Evolutionary conservation across 306 rosid species (phyloP).

Genomic region (Medicago ruthenica): DNA sequence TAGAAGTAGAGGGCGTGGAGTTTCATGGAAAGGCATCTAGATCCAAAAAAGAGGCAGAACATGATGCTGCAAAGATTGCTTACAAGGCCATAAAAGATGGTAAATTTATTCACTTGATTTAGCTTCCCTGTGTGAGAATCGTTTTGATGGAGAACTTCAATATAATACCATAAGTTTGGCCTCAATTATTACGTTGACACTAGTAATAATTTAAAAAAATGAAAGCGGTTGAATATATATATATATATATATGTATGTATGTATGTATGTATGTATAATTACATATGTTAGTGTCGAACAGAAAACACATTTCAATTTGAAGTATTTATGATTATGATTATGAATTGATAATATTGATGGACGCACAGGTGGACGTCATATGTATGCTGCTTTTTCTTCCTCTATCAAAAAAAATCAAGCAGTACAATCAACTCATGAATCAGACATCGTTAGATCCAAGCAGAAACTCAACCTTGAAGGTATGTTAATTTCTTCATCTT

Average conservation of each 20-base stretch:
- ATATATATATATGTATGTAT: too few species aligned
- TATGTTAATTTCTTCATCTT: conserved; percentile 26
- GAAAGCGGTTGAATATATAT: not conserved
- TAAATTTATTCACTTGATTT: conserved; percentile 36
- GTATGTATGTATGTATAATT: too few species aligned
- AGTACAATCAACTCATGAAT: conserved; percentile 26
- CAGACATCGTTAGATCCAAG: not conserved
- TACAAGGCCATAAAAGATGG: conserved; percentile 46
- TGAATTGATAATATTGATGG: conserved; percentile 27
- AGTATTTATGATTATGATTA: not conserved
- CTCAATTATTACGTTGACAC: not conserved
- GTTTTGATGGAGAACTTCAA: not conserved
- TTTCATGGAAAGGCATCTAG: conserved; percentile 50
- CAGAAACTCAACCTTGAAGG: conserved; percentile 32
- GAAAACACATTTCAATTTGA: not conserved
- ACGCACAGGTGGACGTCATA: conserved; percentile 47
- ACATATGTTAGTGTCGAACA: not conserved
- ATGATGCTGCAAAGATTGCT: conserved; percentile 59
- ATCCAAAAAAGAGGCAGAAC: conserved; percentile 56
- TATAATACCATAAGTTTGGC: not conserved
- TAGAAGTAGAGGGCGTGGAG: conserved; percentile 46
- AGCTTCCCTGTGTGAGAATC: not conserved
- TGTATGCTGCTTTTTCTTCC: conserved; percentile 32
- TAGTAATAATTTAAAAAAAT: not conserved
- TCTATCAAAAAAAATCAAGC: conserved; percentile 12